Base-by-base conservation (phyloP, 345 rosid genomes). In the Excoecaria cochinchinensis region DNA sequence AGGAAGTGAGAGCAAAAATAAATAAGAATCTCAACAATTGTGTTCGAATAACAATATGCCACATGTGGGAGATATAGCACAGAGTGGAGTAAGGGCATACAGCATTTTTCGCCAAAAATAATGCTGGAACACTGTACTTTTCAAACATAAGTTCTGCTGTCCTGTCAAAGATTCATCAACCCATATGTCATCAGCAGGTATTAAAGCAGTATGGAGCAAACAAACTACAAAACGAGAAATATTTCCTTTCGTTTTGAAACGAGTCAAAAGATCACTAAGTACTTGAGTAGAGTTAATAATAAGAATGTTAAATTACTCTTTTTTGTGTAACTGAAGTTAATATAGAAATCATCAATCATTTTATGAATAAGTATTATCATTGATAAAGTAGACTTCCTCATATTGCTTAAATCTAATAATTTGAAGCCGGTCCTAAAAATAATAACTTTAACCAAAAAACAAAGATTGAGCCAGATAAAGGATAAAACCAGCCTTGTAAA, bases 61-160 rank as follows among this genome's bases (percentile, higher is more conserved):
- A 59, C 69, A 69, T 63, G 7, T 61, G 46, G 65, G 25, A 75
- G 60, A 65, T 36, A 25, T 3, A 17, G 64, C 21, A 61, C 9
- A 76, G 38, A 52, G 80, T 16, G 74, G 61, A 71, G 60, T 25
- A 69, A 80, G 79, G 72, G 44, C 86, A 75, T 92, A 94, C 99
- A 80, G 98, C 98, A 76, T 96, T 96, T 86, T 96, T 96, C 76
- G 99, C 93, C 92, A 93, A 82, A 87, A 96, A 96, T 75, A 96
- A 80, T n/a, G 98, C 97, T 69, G 99, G 98, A 79, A 90, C 94
- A 77, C 85, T 87, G 87, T 93, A 96, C 81, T 93, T 93, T 80
- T 96, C 99, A 75, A 95, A 96, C 97, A 96, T 93, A 69, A 93
- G 87, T 87, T 96, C 98, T 5, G 88, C 94, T 36, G 97, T 84